Evolutionary conservation across 352 stramenopile genomes (phyloP).

Genomic region (Phytophthora quininea): DNA sequence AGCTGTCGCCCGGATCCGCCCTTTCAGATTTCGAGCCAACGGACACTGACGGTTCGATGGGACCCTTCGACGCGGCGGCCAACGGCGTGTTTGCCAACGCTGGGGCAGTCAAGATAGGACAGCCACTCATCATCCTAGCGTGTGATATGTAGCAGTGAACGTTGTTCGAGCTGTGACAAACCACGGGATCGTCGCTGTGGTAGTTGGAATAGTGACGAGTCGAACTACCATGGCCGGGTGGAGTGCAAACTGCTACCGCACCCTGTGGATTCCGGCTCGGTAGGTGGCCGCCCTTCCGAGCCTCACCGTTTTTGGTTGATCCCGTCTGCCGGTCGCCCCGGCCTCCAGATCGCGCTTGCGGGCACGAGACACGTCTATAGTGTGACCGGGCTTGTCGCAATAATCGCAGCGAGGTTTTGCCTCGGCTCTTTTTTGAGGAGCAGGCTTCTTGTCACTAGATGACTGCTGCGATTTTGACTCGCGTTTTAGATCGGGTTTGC

Average conservation of each 20-base stretch:
- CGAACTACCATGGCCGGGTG: background rate
- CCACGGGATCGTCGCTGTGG: background rate
- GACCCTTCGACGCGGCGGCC: no score
- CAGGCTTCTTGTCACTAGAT: background rate
- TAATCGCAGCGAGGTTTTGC: background rate
- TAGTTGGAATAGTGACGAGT: background rate
- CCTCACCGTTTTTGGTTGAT: constrained; percentile 5
- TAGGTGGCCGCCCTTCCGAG: constrained; percentile 8
- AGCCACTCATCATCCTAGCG: background rate
- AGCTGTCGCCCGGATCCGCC: no score
- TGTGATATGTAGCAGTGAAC: constrained; percentile 13
- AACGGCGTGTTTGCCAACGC: no score
- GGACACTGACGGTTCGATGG: no score
- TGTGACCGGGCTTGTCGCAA: no score
- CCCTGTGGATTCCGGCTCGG: constrained; percentile 1
- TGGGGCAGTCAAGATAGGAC: no score
- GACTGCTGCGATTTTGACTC: background rate
- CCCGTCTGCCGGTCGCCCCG: background rate
- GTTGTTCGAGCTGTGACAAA: background rate
- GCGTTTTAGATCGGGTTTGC: background rate
- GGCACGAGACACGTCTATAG: no score
- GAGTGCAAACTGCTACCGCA: constrained; percentile 1
- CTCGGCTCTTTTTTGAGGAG: background rate
- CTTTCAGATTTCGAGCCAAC: no score
- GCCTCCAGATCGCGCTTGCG: background rate